Evolutionary conservation across 2,329 filamentous ascomycete genomes (phyloP).

Genomic region (Verticillium isaacii): DNA sequence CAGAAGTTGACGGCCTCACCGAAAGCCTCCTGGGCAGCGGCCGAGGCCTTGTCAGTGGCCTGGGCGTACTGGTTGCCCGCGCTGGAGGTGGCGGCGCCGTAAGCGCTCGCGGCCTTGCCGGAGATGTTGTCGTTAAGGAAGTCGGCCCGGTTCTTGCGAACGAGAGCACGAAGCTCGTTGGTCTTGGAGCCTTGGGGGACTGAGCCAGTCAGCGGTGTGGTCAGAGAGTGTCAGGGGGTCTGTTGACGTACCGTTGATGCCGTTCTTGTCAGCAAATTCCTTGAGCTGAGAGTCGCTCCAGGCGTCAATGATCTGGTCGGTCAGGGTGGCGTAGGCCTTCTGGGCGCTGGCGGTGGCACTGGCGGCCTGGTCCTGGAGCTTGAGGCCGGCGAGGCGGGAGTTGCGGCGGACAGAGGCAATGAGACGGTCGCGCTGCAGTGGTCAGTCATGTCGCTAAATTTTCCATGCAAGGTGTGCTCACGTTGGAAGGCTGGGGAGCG

Average conservation of each 20-base stretch:
- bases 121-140: conserved; percentile 62
- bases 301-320: conserved; percentile 78
- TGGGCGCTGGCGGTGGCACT: conserved; percentile 61
- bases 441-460: conserved; percentile 12
- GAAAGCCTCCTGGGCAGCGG: conserved; percentile 63
- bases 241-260: conserved; percentile 46
- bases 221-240: background rate
- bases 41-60: conserved; percentile 64
- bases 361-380: conserved; percentile 55
- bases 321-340: conserved; percentile 67
- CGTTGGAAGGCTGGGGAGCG: conserved; percentile 72
- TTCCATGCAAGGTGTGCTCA: conserved; percentile 17
- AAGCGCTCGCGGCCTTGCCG: conserved; percentile 53
- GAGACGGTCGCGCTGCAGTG: conserved; percentile 67
- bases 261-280: conserved; percentile 88
- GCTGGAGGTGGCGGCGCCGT: conserved; percentile 68
- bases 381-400: conserved; percentile 72
- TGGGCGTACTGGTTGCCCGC: conserved; percentile 73
- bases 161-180: conserved; percentile 84
- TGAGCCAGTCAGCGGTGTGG: conserved; percentile 24
- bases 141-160: conserved; percentile 78
- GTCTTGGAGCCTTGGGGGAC: conserved; percentile 88
- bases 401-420: conserved; percentile 89
- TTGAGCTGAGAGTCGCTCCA: conserved; percentile 91
- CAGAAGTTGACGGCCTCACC: conserved; percentile 56